phyloP scores from a whole-genome alignment of 2,329 filamentous ascomycete species.

The Fusarium piperis region DNA sequence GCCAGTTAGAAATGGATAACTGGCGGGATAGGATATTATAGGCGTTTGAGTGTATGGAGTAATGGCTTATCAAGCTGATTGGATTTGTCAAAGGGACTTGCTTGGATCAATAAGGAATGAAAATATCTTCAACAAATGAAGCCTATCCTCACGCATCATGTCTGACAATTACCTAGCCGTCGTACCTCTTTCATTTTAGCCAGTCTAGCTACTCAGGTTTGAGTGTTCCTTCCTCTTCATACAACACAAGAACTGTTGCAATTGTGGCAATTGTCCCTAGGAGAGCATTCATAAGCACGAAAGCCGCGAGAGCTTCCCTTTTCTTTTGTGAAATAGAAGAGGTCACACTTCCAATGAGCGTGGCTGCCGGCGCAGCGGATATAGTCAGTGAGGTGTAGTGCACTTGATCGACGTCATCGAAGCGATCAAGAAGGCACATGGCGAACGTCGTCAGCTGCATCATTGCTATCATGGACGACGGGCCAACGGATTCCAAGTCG shows the following conservation, averaged over 20 bases:
- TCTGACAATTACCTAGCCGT: not conserved
- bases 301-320: not conserved
- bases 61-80: slow-evolving; percentile 21
- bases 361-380: too few relatives aligned
- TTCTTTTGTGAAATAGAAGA: too few relatives aligned
- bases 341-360: too few relatives aligned
- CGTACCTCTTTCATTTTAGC: not conserved
- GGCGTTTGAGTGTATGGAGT: slow-evolving; percentile 29
- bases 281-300: not conserved
- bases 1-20: slow-evolving; percentile 25
- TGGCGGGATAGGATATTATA: not conserved
- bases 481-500: not conserved
- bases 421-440: too few relatives aligned
- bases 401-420: too few relatives aligned
- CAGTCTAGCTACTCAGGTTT: not conserved
- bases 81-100: not conserved
- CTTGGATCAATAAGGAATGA: slow-evolving; percentile 5
- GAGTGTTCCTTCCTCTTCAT: not conserved
- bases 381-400: too few relatives aligned
- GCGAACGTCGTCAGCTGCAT: too few relatives aligned
- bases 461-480: too few relatives aligned
- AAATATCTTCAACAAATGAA: not conserved
- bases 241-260: not conserved
- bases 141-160: not conserved
- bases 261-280: not conserved